phyloP scores from a whole-genome alignment of 2,329 filamentous ascomycete species.

The Cordyceps cicadae region DNA sequence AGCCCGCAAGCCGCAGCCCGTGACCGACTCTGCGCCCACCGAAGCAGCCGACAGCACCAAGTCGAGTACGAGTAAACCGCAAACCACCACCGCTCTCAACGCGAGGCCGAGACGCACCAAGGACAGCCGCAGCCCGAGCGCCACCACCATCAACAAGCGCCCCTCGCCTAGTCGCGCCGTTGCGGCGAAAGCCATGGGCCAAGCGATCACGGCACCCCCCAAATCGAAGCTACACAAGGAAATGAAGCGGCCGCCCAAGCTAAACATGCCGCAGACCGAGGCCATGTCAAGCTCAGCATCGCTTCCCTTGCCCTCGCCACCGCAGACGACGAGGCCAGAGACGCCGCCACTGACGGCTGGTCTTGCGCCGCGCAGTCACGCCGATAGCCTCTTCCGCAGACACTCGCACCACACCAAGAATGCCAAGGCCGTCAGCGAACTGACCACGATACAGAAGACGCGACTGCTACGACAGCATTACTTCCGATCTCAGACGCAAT shows the following conservation, averaged over 20 bases:
- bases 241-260: slow-evolving; percentile 37
- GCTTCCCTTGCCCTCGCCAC: slow-evolving; percentile 53
- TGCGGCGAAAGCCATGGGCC: not conserved
- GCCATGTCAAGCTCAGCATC: slow-evolving; percentile 61
- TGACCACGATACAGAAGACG: slow-evolving; percentile 60
- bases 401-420: slow-evolving; percentile 56
- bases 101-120: slow-evolving; percentile 42
- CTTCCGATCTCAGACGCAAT: slow-evolving; percentile 73
- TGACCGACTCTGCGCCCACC: slow-evolving; percentile 19
- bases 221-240: slow-evolving; percentile 24
- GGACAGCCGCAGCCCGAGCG: slow-evolving; percentile 38
- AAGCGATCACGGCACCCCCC: slow-evolving; percentile 18
- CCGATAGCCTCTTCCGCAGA: slow-evolving; percentile 44
- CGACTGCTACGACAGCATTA: slow-evolving; percentile 71
- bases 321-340: slow-evolving; percentile 41
- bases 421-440: slow-evolving; percentile 48
- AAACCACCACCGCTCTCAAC: slow-evolving; percentile 51
- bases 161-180: slow-evolving; percentile 21
- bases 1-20: slow-evolving; percentile 60
- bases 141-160: slow-evolving; percentile 31
- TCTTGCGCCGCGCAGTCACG: slow-evolving; percentile 31
- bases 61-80: slow-evolving; percentile 55
- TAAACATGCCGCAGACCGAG: slow-evolving; percentile 48
- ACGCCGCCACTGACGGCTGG: slow-evolving; percentile 49
- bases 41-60: slow-evolving; percentile 41